Evolutionary conservation across 2,329 filamentous ascomycete genomes (phyloP), one percentile per base, ranked within the genome.

Genomic region (Geosmithia morbida): DNA sequence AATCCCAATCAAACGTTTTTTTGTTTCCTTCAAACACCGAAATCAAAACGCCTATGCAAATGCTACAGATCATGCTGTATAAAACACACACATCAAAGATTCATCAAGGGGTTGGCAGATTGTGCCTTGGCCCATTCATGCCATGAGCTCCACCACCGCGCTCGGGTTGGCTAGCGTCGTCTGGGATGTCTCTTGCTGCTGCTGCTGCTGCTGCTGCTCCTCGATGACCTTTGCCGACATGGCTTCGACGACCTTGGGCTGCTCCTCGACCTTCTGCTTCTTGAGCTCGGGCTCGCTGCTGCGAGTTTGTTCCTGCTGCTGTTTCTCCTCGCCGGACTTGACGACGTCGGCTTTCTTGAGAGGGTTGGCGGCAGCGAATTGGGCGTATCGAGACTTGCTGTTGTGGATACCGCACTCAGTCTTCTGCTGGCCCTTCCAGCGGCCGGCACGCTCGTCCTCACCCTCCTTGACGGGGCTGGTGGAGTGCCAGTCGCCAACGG

Each of bases 351-450:
- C 33, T 11, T 37, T 11, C 33, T 37, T 37, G 33, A 13, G 11
- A 11, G 33, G 11, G 33, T 11, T 16, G 33, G 33, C 33, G 14
- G 33, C 33, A 37, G 33, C 33, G 66, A 84, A 96, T 66, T 89
- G 81, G 11, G 88, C 85, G 60, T 97, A 98, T 56, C 88, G 83
- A 49, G 87, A 94, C 65, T 89, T 83, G 67, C 92, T 94, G 74
- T 97, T 97, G 78, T 98, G 92, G 61, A 98, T 97, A 44, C 92
- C 92, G 65, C 92, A 98, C 71, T 98, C 92, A 16, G 88, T 94
- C 82, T 98, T 98, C 59, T 75, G 70, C 65, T 88, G 85, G 51
- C 92, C 92, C 76, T 95, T 96, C 92, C 92, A 98, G 55, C 92
- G 83, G 49, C 92, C 92, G 8, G 92, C 85, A 46, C 92, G 83